These are phyloP conservation scores for Fusarium duplospermum DNA, from an alignment of 2,329 filamentous ascomycete species.

Conservation along the genomic window DNA sequence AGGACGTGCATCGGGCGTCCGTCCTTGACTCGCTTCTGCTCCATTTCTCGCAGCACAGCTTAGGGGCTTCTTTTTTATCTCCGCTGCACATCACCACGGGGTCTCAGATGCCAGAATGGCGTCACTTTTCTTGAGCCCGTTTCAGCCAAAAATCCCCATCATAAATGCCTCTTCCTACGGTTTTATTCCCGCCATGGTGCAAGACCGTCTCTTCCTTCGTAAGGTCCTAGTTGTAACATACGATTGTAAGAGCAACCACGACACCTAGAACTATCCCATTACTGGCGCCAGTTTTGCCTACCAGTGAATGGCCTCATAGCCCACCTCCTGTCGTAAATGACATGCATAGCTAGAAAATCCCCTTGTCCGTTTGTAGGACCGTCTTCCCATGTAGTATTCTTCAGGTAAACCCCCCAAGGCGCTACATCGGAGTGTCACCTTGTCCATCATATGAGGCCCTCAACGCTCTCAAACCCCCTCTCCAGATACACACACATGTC, in stretches of 20 bases:
- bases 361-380: background rate
- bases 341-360: background rate
- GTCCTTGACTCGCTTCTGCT: background rate
- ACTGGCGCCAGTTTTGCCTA: background rate
- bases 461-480: background rate
- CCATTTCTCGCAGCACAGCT: background rate
- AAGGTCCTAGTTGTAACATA: background rate
- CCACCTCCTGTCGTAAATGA: constrained; percentile 6
- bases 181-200: background rate
- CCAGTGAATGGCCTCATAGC: constrained; percentile 11
- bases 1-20: background rate
- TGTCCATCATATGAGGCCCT: constrained; percentile 15
- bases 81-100: background rate
- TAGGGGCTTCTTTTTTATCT: background rate
- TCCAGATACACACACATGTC: background rate
- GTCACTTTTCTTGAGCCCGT: background rate
- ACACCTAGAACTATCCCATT: background rate
- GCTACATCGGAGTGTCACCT: background rate
- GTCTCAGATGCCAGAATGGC: background rate
- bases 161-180: background rate
- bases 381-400: constrained; percentile 9
- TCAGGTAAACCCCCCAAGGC: constrained; percentile 25
- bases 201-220: background rate
- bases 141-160: background rate
- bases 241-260: background rate